phyloP scores from a whole-genome alignment of 164 flowering plant species.

The Vitis riparia region DNA sequence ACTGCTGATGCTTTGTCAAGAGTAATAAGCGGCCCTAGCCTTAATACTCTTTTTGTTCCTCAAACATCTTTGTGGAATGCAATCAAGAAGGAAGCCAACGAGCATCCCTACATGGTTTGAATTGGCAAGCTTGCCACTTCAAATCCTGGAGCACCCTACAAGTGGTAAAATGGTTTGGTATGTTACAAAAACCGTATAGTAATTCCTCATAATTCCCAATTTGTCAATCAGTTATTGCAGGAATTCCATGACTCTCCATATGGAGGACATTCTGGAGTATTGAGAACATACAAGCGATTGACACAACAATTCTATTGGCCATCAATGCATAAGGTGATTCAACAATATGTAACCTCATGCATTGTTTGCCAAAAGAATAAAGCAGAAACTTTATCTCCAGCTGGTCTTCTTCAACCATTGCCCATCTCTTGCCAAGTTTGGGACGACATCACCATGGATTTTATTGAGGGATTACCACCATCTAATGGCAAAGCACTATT shows the following conservation, averaged over 20 bases:
- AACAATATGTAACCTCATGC: not conserved
- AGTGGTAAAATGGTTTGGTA: not conserved
- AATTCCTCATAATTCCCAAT: too few species aligned
- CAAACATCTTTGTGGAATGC: not conserved
- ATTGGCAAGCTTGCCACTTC: not conserved
- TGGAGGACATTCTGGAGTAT: not conserved
- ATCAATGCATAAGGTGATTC: not conserved
- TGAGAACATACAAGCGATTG: not conserved
- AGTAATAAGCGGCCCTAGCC: not conserved
- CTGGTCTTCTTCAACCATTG: not conserved
- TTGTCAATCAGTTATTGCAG: not conserved
- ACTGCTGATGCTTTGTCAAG: not conserved
- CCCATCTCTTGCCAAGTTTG: not conserved
- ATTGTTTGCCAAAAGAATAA: not conserved
- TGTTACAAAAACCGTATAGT: not conserved
- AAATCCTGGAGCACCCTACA: not conserved
- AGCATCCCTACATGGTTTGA: not conserved
- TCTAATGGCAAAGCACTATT: not conserved
- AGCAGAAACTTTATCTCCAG: not conserved
- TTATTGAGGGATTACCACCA: not conserved
- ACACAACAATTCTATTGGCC: conserved; percentile 1
- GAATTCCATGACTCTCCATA: conserved; percentile 1
- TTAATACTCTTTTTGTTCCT: not conserved
- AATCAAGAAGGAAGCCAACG: not conserved
- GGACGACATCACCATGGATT: not conserved